A percentile compares a stretch with the other conserved stretches of the same genome.
Conservation (phyloP, 202 grass and related monocot species). For the Carex arenaria region DNA sequence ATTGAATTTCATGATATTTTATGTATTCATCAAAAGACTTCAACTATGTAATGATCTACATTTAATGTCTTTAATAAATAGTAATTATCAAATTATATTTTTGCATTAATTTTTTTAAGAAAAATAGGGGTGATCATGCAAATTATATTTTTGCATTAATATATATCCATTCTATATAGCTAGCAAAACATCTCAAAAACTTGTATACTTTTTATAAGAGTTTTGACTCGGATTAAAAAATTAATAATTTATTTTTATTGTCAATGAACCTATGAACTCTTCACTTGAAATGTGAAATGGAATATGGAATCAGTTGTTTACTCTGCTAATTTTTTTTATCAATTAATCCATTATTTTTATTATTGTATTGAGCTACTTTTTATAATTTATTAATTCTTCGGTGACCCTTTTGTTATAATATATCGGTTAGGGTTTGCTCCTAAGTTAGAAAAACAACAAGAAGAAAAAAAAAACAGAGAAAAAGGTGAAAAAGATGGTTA, state of each 20-base stretch:
- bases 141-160: not conserved
- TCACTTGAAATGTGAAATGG: too few relatives aligned
- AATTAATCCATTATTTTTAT: not conserved
- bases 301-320: not conserved
- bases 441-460: too few relatives aligned
- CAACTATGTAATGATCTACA: not conserved
- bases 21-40: not conserved
- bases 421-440: too few relatives aligned
- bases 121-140: not conserved
- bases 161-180: not conserved
- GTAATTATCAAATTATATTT: not conserved
- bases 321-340: not conserved
- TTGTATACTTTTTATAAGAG: not conserved
- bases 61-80: not conserved
- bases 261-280: too few relatives aligned
- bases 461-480: too few relatives aligned
- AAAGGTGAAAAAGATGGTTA: too few relatives aligned
- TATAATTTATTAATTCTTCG: not conserved
- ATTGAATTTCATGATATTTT: not conserved
- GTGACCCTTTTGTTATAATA: not conserved
- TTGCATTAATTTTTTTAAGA: not conserved
- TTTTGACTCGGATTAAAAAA: not conserved
- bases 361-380: not conserved
- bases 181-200: not conserved
- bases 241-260: too few relatives aligned